Evolutionary conservation across 768 basidiomycete species (phyloP), one percentile per base, ranked within the genome.

Genomic region (Mycena venus): DNA sequence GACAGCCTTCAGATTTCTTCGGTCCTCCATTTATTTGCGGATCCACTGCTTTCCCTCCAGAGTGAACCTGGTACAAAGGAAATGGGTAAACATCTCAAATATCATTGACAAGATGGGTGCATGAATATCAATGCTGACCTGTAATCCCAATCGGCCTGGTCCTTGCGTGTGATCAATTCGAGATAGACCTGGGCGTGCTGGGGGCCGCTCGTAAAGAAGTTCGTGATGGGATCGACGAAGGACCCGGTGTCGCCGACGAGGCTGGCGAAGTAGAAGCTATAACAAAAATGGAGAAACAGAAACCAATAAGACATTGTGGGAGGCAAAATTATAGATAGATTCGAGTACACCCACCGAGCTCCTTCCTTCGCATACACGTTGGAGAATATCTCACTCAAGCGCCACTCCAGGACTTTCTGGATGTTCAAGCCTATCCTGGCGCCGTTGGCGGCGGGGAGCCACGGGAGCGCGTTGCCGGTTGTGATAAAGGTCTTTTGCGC

Each of bases 401-500:
- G 70, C 23, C 78, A 68, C 23, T 74, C 69, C 2, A 79, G 29
- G 25, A 71, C 65, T 49, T 84, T 83, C 53, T 83, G 80, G 2
- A 78, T 29, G 17, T 78, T 81, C 27, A 81, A 59, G 2, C 77
- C 76, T 75, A 72, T 17, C 23, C 49, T 79, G 5, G 34, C 23
- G n/a, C n/a, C 17, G 8, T 31, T 8, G 6, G 69, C 65, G 47
- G 63, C 70, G 4, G 75, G 68, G 11, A 68, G 29, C 56, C 79
- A 80, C 8, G 83, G 81, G 19, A 83, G 77, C 14, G 80, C 34
- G 56, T 83, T 83, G 10, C 82, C 82, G 0, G 82, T 84, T 9
- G 76, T 77, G 71, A 84, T 83, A 79, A 84, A 84, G 0, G 79
- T 78, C 66, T 83, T 83, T 0, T 80, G 78, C 15, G 79, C 70